Conservation (phyloP, 306 rosid genomes). For the Corylus americana region DNA sequence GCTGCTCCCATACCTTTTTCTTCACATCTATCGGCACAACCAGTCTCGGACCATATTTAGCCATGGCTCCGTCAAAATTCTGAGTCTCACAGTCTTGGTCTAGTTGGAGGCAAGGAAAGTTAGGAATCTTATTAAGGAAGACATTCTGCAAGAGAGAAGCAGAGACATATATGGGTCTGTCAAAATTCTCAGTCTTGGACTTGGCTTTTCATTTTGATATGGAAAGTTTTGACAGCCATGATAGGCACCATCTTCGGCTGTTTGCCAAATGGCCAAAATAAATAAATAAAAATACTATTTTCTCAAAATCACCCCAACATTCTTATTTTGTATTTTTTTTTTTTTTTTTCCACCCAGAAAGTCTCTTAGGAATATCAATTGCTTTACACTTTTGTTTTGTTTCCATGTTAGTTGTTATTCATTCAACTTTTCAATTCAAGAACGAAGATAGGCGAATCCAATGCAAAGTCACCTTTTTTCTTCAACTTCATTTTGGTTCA, state of each 20-base stretch:
- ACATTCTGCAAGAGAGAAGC: not conserved
- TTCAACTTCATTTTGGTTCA: no score
- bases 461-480: not conserved
- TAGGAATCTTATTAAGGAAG: not conserved
- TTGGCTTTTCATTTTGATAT: slow-evolving; percentile 1
- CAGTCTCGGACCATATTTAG: slow-evolving; percentile 23
- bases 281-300: no score
- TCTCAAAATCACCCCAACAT: no score
- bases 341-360: no score
- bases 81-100: slow-evolving; percentile 1
- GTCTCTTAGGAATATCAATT: not conserved
- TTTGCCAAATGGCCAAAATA: no score
- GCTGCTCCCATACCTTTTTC: slow-evolving; percentile 41
- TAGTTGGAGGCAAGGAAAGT: slow-evolving; percentile 16
- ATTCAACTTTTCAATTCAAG: not conserved
- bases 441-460: not conserved
- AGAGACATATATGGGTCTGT: not conserved
- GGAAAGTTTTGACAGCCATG: slow-evolving; percentile 29
- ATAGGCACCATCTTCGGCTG: not conserved
- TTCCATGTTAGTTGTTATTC: not conserved
- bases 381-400: not conserved
- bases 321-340: no score
- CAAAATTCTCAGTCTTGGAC: not conserved
- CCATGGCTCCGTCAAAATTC: slow-evolving; percentile 30
- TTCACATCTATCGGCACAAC: slow-evolving; percentile 28